phyloP scores from a whole-genome alignment of 1,139 yeast genomes.

The Pichia sp. region DNA sequence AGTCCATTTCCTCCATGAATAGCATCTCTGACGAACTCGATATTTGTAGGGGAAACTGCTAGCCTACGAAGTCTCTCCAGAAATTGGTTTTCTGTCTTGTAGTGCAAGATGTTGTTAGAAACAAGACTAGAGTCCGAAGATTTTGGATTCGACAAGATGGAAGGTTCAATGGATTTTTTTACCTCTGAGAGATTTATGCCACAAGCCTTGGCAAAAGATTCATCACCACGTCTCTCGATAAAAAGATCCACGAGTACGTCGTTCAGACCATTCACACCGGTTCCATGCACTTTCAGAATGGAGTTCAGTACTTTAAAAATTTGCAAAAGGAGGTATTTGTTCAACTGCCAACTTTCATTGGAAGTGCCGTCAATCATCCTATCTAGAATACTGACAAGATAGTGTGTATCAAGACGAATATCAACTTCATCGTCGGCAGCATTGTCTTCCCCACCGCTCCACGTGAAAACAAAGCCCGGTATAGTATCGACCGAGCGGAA shows the following conservation, averaged over 20 bases:
- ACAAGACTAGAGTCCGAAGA: conserved; percentile 4
- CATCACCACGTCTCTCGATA: conserved; percentile 17
- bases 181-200: conserved; percentile 3
- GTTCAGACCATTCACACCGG: conserved; percentile 14
- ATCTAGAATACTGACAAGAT: conserved; percentile 22
- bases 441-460: conserved; percentile 17
- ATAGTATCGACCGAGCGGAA: conserved; percentile 7
- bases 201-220: conserved; percentile 9
- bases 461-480: conserved; percentile 22
- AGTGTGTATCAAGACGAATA: conserved; percentile 25
- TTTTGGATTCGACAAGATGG: neutral
- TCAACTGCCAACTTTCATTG: conserved; percentile 24
- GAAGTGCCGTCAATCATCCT: conserved; percentile 24
- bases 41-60: conserved; percentile 12
- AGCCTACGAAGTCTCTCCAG: conserved; percentile 10
- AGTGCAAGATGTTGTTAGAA: neutral
- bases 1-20: conserved; percentile 1
- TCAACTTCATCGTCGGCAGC: conserved; percentile 18
- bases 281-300: conserved; percentile 21
- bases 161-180: neutral
- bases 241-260: conserved; percentile 19
- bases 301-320: conserved; percentile 27
- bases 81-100: conserved; percentile 1
- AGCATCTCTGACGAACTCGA: conserved; percentile 9
- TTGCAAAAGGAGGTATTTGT: conserved; percentile 25